phyloP scores from a whole-genome alignment of 2,329 filamentous ascomycete genomes.

The Fusarium transvaalense region DNA sequence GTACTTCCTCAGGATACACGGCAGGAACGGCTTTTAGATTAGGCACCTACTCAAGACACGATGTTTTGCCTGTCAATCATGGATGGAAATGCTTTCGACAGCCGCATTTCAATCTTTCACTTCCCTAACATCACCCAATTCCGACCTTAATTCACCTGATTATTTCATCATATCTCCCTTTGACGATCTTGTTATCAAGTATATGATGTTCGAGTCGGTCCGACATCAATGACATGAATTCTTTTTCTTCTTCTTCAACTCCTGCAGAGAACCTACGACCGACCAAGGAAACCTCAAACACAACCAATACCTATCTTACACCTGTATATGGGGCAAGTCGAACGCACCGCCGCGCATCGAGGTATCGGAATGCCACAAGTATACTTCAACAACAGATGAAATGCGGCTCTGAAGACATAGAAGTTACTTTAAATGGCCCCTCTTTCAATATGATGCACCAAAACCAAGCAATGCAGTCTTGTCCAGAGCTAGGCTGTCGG shows the following conservation, averaged over 20 bases:
- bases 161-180: constrained; percentile 4
- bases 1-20: constrained; percentile 16
- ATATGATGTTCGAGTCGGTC: neutral
- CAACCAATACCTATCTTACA: constrained; percentile 7
- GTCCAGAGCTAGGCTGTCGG: constrained; percentile 28
- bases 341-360: neutral
- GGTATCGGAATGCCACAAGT: constrained; percentile 8
- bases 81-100: neutral
- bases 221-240: constrained; percentile 18
- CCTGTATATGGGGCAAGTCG: neutral
- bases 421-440: constrained; percentile 2
- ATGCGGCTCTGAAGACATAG: constrained; percentile 26
- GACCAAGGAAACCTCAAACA: constrained; percentile 2
- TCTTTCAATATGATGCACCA: constrained; percentile 15
- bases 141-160: constrained; percentile 5
- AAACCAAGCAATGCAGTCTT: constrained; percentile 30
- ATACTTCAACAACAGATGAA: neutral
- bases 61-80: neutral
- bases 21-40: constrained; percentile 13
- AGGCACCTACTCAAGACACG: neutral
- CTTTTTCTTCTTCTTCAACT: constrained; percentile 5
- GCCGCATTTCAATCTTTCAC: neutral
- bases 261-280: neutral
- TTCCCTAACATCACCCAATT: constrained; percentile 13
- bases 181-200: neutral